Conservation (phyloP, 2,329 filamentous ascomycete genomes). For the Phyllosticta ampelicida region DNA sequence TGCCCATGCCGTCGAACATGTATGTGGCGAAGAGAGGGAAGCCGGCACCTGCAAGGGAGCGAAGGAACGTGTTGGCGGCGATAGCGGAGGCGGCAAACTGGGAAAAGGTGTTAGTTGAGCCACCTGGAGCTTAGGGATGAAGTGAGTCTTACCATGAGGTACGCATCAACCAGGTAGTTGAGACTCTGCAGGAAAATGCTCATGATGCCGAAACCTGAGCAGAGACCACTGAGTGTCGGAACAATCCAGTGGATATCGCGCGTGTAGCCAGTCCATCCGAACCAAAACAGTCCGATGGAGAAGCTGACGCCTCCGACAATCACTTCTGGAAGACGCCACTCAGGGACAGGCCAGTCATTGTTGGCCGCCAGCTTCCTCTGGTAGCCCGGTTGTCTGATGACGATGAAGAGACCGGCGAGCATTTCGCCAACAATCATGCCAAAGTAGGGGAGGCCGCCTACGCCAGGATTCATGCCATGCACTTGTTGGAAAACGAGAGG, state of each 20-base stretch:
- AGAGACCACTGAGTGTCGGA: conserved; percentile 35
- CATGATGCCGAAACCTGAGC: conserved; percentile 48
- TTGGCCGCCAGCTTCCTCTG: conserved; percentile 36
- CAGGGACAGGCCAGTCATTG: conserved; percentile 42
- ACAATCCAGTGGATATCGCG: conserved; percentile 32
- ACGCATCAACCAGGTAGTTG: conserved; percentile 50
- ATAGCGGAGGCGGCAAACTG: conserved; percentile 41
- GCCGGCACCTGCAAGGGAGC: conserved; percentile 38
- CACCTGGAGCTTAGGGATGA: conserved; percentile 12
- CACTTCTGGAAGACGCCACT: conserved; percentile 46
- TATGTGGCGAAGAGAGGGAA: conserved; percentile 46
- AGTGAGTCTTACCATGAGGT: conserved; percentile 33
- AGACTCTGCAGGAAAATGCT: conserved; percentile 47
- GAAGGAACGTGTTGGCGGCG: conserved; percentile 45
- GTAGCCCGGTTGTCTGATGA: conserved; percentile 56
- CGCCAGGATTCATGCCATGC: conserved; percentile 58
- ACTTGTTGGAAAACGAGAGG: conserved; percentile 65
- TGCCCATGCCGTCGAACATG: conserved; percentile 44
- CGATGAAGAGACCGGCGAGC: conserved; percentile 53
- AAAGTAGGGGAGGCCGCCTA: conserved; percentile 71
- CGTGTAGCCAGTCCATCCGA: conserved; percentile 34
- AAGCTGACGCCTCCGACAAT: conserved; percentile 42
- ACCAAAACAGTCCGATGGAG: conserved; percentile 31
- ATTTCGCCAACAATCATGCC: conserved; percentile 70
- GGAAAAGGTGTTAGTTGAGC: conserved; percentile 10